A percentile compares a stretch with the other conserved stretches of the same genome.
Evolutionary conservation across 2,329 filamentous ascomycete species (phyloP).

Genomic region (Microcera coccophila): DNA sequence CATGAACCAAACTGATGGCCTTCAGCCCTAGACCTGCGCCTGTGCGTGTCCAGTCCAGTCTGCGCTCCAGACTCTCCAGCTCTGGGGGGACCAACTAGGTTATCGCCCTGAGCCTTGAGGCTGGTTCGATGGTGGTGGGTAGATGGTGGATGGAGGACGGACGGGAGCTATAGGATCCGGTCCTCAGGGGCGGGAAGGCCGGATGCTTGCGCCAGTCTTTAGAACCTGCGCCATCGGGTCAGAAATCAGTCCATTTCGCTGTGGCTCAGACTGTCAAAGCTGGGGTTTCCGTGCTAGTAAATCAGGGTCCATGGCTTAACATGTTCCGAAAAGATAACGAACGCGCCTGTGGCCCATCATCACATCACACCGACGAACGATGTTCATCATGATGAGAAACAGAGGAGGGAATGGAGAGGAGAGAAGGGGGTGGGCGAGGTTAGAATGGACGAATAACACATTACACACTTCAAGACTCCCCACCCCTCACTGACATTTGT

Average conservation of each 20-base stretch:
- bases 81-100: too few species aligned
- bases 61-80: constrained; percentile 18
- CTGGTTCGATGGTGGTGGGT: not conserved
- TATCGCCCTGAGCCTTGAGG: constrained; percentile 12
- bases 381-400: too few species aligned
- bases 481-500: too few species aligned
- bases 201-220: constrained; percentile 9
- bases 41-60: too few species aligned
- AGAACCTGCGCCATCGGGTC: constrained; percentile 11
- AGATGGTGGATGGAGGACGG: constrained; percentile 4
- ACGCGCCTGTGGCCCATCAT: too few species aligned
- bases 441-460: too few species aligned
- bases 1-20: not conserved
- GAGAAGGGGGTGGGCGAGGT: too few species aligned
- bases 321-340: too few species aligned
- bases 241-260: constrained; percentile 6
- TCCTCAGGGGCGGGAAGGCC: constrained; percentile 18
- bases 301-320: not conserved
- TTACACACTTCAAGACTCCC: too few species aligned
- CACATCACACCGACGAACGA: too few species aligned
- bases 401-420: too few species aligned
- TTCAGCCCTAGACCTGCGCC: not conserved
- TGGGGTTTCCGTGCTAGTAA: not conserved
- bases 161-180: constrained; percentile 24
- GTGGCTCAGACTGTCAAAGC: constrained; percentile 3